Percentiles rank a stretch among this genome's conserved stretches.
Evolutionary conservation across 2,329 filamentous ascomycete species (phyloP).

Genomic region (Colletotrichum tofieldiae): DNA sequence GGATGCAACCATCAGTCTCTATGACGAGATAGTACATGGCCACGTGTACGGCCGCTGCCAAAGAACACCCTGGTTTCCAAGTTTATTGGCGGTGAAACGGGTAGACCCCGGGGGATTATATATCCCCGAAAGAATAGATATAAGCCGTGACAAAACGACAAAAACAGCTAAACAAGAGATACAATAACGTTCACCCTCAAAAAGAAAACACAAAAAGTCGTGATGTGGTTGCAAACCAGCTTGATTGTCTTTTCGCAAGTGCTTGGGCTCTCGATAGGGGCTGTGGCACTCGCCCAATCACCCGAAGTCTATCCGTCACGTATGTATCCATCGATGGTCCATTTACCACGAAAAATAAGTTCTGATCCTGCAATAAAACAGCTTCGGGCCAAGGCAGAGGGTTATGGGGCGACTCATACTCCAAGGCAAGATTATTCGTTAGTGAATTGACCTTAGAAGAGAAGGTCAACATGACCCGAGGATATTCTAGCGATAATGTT

Average conservation of each 20-base stretch:
- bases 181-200: background rate
- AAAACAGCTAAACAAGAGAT: no score
- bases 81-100: constrained; percentile 26
- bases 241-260: no score
- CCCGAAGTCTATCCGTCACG: constrained; percentile 23
- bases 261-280: constrained; percentile 7
- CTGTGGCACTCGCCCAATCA: constrained; percentile 14
- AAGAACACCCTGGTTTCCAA: background rate
- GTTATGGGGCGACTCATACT: constrained; percentile 72
- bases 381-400: constrained; percentile 14
- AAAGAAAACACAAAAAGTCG: background rate
- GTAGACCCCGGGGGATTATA: constrained; percentile 20
- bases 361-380: constrained; percentile 5
- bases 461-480: constrained; percentile 65
- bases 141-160: background rate
- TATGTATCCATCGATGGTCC: constrained; percentile 5
- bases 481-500: constrained; percentile 56
- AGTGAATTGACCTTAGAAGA: constrained; percentile 76
- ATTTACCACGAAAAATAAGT: background rate
- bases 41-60: background rate
- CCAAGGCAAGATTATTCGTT: constrained; percentile 70
- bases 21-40: background rate
- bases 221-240: no score
- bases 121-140: background rate
- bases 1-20: no score